Evolutionary conservation across 1,284 basidiomycete species (phyloP).

Genomic region (Moesziomyces parantarcticus): DNA sequence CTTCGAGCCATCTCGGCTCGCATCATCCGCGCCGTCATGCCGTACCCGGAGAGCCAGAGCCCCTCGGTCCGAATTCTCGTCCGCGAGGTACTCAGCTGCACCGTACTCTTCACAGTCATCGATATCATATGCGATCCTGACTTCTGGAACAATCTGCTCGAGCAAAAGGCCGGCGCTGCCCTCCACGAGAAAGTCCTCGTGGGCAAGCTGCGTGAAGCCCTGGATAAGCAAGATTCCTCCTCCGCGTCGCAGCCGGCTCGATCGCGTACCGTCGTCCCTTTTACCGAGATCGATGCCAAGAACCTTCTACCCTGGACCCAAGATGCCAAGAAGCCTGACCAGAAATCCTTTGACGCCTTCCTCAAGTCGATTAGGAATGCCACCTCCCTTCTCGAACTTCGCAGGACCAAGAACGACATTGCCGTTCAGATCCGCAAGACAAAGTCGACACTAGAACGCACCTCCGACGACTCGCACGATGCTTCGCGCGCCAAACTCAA

Average conservation of each 20-base stretch:
- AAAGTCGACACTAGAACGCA: constrained; percentile 39
- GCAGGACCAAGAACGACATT: constrained; percentile 51
- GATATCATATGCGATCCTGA: constrained; percentile 93
- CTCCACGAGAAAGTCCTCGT: constrained; percentile 84
- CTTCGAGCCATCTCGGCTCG: constrained; percentile 78
- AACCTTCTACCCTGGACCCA: constrained; percentile 29
- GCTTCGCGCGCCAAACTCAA: constrained; percentile 35
- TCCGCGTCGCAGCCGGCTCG: constrained; percentile 7
- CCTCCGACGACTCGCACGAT: constrained; percentile 24
- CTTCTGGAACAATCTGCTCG: constrained; percentile 92
- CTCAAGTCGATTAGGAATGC: constrained; percentile 33
- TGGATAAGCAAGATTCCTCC: constrained; percentile 66
- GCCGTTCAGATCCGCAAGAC: constrained; percentile 54
- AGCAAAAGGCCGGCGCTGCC: constrained; percentile 86
- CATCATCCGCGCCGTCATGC: constrained; percentile 78
- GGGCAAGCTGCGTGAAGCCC: constrained; percentile 71
- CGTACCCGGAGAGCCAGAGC: constrained; percentile 79
- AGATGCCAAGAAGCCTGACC: constrained; percentile 34
- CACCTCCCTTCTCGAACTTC: constrained; percentile 48
- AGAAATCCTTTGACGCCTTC: constrained; percentile 47
- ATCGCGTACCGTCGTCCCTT: constrained; percentile 14
- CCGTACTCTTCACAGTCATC: constrained; percentile 84
- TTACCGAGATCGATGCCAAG: constrained; percentile 23
- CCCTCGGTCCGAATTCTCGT: constrained; percentile 77
- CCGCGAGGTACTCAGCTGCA: constrained; percentile 84